phyloP scores from a whole-genome alignment of 1,284 basidiomycete genomes.

The Phlebopus sp. region DNA sequence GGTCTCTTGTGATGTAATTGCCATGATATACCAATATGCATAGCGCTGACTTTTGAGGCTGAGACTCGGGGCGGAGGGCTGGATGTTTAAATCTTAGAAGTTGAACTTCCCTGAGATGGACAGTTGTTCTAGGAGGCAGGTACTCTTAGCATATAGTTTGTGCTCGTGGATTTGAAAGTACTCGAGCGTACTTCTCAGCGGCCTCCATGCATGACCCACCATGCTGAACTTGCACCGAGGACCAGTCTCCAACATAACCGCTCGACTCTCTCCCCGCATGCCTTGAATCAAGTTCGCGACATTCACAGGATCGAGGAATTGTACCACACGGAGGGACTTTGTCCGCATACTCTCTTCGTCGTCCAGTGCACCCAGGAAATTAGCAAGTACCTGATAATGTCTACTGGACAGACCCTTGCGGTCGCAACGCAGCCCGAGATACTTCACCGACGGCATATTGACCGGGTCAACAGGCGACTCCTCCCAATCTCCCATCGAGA shows the following conservation, averaged over 20 bases:
- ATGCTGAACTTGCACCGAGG: background rate
- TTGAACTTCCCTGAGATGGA: too few species aligned
- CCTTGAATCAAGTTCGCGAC: background rate
- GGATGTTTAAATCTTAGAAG: too few species aligned
- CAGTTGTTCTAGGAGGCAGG: too few species aligned
- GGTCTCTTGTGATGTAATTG: too few species aligned
- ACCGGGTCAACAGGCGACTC: background rate
- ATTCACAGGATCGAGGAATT: conserved; percentile 1
- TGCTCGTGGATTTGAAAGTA: too few species aligned
- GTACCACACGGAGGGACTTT: background rate
- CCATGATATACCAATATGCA: too few species aligned
- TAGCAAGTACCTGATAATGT: background rate
- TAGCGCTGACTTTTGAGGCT: too few species aligned
- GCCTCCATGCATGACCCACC: conserved; percentile 4
- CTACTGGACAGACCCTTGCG: background rate
- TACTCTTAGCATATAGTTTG: too few species aligned
- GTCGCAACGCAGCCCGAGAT: background rate
- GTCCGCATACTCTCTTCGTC: background rate
- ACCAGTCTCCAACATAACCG: background rate
- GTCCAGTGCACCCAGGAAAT: background rate
- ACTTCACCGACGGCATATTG: background rate
- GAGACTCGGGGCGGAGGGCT: too few species aligned
- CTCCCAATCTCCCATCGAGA: background rate
- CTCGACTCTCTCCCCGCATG: background rate
- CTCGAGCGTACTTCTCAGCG: background rate